Evolutionary conservation across 2,329 filamentous ascomycete genomes (phyloP).

Genomic region (Fusarium sp.): DNA sequence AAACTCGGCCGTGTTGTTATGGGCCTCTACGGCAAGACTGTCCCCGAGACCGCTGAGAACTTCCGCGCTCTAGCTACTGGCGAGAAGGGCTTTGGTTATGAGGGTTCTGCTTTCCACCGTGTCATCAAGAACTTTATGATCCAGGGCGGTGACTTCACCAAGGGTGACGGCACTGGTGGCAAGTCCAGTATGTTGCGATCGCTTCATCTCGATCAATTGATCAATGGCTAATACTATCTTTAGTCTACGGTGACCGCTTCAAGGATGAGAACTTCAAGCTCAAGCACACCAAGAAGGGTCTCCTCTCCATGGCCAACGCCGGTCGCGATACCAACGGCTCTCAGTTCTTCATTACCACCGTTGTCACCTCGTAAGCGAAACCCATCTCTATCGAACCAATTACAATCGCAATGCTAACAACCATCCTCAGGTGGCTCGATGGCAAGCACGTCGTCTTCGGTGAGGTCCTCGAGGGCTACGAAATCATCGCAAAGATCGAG

Average conservation of each 20-base stretch:
- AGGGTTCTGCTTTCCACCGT: constrained; percentile 86
- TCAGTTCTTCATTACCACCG: constrained; percentile 92
- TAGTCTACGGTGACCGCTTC: constrained; percentile 86
- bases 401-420: constrained; percentile 2
- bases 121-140: constrained; percentile 95
- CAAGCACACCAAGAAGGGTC: constrained; percentile 87
- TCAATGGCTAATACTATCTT: constrained; percentile 34
- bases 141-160: constrained; percentile 90
- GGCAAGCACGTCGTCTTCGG: constrained; percentile 89
- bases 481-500: constrained; percentile 83
- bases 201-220: not conserved
- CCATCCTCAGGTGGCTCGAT: constrained; percentile 75
- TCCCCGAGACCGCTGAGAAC: constrained; percentile 80
- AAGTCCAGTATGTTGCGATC: constrained; percentile 77
- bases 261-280: constrained; percentile 95
- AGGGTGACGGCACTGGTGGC: constrained; percentile 83
- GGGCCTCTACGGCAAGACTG: constrained; percentile 88
- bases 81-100: constrained; percentile 87
- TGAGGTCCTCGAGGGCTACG: constrained; percentile 88
- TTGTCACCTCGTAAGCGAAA: constrained; percentile 73
- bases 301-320: constrained; percentile 87
- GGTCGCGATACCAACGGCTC: constrained; percentile 89
- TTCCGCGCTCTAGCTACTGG: constrained; percentile 84
- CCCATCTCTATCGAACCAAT: not conserved
- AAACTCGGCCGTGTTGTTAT: constrained; percentile 79